Conservation (phyloP, 495 filamentous ascomycete genomes). For the Amniculicola lignicola region DNA sequence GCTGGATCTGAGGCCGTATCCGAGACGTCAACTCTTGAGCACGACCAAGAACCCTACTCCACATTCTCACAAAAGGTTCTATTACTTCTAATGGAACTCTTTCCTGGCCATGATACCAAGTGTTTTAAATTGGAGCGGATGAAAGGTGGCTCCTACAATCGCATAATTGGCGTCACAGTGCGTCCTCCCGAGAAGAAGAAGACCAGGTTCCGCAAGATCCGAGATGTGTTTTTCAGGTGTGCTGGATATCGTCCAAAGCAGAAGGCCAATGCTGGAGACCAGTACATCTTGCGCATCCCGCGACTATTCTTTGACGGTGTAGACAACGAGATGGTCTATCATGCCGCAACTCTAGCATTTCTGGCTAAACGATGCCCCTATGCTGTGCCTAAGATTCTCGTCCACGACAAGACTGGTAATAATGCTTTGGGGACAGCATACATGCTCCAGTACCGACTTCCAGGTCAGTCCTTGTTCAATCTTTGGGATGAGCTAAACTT, state of each 20-base stretch:
- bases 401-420: not conserved
- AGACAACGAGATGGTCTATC: too few relatives aligned
- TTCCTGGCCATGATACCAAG: not conserved
- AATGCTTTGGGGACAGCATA: not conserved
- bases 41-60: slow-evolving; percentile 1
- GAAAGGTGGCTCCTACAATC: slow-evolving; percentile 3
- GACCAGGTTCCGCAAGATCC: not conserved
- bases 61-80: not conserved
- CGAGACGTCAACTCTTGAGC: not conserved
- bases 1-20: not conserved
- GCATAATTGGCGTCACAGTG: slow-evolving; percentile 5
- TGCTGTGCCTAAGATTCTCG: not conserved
- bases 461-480: not conserved
- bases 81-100: not conserved
- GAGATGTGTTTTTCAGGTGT: not conserved
- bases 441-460: not conserved
- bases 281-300: not conserved
- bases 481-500: not conserved
- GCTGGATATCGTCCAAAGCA: not conserved
- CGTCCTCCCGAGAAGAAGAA: not conserved
- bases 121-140: not conserved
- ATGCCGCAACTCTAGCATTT: not conserved
- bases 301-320: not conserved
- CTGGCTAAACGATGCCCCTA: not conserved
- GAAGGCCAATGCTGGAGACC: not conserved